A percentile compares a stretch with the other conserved stretches of the same genome.
Conservation (phyloP, 352 stramenopile species). For the Globisporangium paddicum region DNA sequence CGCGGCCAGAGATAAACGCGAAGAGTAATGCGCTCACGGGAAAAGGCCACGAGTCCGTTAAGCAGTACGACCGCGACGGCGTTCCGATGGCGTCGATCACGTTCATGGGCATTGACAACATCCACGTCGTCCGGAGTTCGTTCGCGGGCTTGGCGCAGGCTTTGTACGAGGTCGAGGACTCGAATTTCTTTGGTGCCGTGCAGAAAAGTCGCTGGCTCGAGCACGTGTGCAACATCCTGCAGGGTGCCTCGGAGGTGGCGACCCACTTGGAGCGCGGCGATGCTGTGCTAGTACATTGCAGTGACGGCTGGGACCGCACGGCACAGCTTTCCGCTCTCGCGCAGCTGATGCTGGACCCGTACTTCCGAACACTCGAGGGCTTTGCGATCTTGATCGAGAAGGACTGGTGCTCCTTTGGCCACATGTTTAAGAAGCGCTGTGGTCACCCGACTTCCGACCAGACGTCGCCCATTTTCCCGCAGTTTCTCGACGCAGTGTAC, state of each 20-base stretch:
- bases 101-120: slow-evolving; percentile 89
- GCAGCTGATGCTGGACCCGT: slow-evolving; percentile 84
- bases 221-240: slow-evolving; percentile 75
- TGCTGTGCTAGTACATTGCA: slow-evolving; percentile 79
- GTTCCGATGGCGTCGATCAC: slow-evolving; percentile 68
- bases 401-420: slow-evolving; percentile 86
- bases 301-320: slow-evolving; percentile 83
- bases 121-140: slow-evolving; percentile 78
- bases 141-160: slow-evolving; percentile 64
- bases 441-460: slow-evolving; percentile 87
- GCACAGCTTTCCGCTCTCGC: slow-evolving; percentile 68
- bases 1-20: slow-evolving; percentile 87
- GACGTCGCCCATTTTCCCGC: slow-evolving; percentile 97
- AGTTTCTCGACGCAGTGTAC: slow-evolving; percentile 98
- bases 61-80: slow-evolving; percentile 80
- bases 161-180: slow-evolving; percentile 81
- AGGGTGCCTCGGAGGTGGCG: slow-evolving; percentile 69
- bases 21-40: slow-evolving; percentile 87
- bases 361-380: slow-evolving; percentile 70
- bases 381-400: slow-evolving; percentile 85
- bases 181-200: slow-evolving; percentile 81
- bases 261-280: slow-evolving; percentile 72
- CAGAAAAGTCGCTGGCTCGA: slow-evolving; percentile 84
- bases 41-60: slow-evolving; percentile 88
- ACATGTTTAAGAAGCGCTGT: slow-evolving; percentile 84